Base-by-base conservation (phyloP, 2,329 filamentous ascomycete genomes). In the Teratosphaeria zuluensis region DNA sequence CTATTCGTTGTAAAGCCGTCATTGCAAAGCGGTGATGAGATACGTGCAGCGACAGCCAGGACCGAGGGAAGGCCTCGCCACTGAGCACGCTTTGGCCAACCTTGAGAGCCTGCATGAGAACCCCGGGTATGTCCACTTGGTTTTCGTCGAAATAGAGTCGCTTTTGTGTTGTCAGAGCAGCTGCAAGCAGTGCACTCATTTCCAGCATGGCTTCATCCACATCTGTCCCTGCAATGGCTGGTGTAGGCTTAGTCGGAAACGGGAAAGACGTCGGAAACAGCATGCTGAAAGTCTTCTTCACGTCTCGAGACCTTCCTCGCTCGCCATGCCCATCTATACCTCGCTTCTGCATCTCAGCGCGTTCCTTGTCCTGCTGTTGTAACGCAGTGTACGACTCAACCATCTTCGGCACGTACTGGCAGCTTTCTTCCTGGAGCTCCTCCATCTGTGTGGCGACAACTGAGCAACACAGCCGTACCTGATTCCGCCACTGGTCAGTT, bases 41-140 rank as follows among this genome's bases (percentile, higher is more conserved):
- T 48, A 97, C 94, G 68, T 95, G 88, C 57, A 96, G 84, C 72
- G 92, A 97, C 52, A 99, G 79, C 95, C 94, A 99, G 60, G 83
- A 85, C 19, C 84, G 78, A 0, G 95, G 94, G 73, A 96, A 97
- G 0, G 94, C 90, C 68, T 95, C 89, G 65, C 91, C 91, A 59
- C 87, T 84, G 11, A 99, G 78, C 56, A 99, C 90, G 63, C 91
- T 96, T 73, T 91, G 89, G 68, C 95, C 87, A 7, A 95, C 88
- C 61, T 89, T 86, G 30, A 99, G 80, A 0, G 88, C 84, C 66
- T 91, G 88, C 64, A 90, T 86, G 9, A 96, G 72, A 51, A 96
- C 84, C 2, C 83, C 81, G 9, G 87, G 83, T 55, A 92, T 80
- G 60, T 95, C 89, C 32, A 89, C 83, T 56, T 89, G 62, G 59